These are phyloP conservation scores for Carallia brachiata DNA, from an alignment of 345 rosid genomes.

Conservation along the genomic window DNA sequence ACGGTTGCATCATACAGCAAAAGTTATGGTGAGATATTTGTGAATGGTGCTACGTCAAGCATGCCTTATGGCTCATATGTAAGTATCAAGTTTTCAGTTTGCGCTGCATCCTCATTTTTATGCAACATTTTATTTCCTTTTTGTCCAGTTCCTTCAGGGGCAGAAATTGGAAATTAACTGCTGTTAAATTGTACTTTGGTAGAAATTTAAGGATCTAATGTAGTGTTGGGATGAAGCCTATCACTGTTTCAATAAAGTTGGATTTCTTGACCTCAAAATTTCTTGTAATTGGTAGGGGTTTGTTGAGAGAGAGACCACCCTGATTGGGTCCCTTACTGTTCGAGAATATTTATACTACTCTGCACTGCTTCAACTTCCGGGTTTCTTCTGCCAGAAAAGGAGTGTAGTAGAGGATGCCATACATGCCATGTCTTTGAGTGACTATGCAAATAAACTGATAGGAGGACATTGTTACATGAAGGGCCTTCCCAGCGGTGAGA, in stretches of 20 bases:
- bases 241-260: constrained; percentile 2
- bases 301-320: constrained; percentile 78
- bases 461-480: constrained; percentile 98
- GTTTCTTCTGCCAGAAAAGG: constrained; percentile 88
- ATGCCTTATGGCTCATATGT: constrained; percentile 92
- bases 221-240: neutral
- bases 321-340: constrained; percentile 90
- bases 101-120: neutral
- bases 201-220: neutral
- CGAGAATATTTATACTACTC: constrained; percentile 90
- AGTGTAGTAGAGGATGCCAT: constrained; percentile 97
- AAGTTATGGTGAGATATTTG: constrained; percentile 81
- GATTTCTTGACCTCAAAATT: constrained; percentile 15
- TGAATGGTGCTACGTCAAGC: constrained; percentile 64
- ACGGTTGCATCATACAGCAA: constrained; percentile 76
- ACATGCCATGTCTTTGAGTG: constrained; percentile 88
- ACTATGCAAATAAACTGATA: constrained; percentile 88
- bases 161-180: no score
- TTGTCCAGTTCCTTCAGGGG: no score
- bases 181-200: no score
- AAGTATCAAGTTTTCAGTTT: constrained; percentile 35
- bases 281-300: constrained; percentile 58
- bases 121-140: neutral
- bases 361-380: constrained; percentile 96
- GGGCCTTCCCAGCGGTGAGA: constrained; percentile 87